Conservation (phyloP, 2,329 filamentous ascomycete species). For the Hymenotorrendiella dingleyae region DNA sequence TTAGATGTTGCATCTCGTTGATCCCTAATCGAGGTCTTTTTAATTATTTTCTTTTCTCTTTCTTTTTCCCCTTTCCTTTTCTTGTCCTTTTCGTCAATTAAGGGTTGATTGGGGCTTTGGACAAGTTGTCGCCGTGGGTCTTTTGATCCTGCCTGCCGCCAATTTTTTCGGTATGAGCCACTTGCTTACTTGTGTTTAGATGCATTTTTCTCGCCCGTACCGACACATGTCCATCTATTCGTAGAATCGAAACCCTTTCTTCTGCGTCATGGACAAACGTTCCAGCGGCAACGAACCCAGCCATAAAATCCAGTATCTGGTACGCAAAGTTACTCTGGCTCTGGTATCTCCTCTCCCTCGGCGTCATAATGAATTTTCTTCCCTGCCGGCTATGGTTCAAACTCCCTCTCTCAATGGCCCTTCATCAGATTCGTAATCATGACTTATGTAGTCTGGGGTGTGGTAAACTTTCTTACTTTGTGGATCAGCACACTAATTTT, state of each 20-base stretch:
- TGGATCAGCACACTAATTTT: too few species aligned
- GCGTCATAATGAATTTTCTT: too few species aligned
- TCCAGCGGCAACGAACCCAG: neutral
- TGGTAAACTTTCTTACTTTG: too few species aligned
- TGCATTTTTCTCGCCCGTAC: neutral
- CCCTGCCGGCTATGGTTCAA: too few species aligned
- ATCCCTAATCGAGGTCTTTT: too few species aligned
- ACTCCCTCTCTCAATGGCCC: too few species aligned
- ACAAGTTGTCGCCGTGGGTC: neutral
- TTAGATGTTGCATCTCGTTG: too few species aligned
- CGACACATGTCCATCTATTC: neutral
- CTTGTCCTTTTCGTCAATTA: too few species aligned
- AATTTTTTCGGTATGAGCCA: neutral
- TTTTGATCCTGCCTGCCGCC: neutral
- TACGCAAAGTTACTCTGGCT: neutral
- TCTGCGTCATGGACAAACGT: neutral
- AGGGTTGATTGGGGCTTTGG: neutral
- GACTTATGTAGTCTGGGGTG: too few species aligned
- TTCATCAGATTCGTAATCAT: too few species aligned
- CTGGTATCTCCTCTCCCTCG: neutral
- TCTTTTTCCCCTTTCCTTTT: too few species aligned
- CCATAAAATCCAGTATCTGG: neutral
- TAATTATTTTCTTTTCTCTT: too few species aligned
- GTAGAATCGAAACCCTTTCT: neutral
- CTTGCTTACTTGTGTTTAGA: neutral